These are phyloP conservation scores for Cyclanthera cordifolia DNA, from an alignment of 306 rosid genomes.

Conservation along the genomic window DNA sequence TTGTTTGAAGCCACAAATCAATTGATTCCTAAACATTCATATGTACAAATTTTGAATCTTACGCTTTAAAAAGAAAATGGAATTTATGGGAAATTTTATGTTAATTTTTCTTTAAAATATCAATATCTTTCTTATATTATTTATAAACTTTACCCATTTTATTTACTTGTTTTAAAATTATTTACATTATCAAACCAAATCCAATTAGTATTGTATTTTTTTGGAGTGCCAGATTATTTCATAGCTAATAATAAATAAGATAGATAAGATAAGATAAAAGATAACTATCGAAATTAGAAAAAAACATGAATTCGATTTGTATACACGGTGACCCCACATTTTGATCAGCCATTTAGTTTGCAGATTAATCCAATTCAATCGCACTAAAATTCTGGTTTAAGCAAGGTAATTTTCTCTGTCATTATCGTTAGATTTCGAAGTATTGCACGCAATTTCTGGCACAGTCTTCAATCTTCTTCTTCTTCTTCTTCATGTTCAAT, in stretches of 20 bases:
- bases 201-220: no score
- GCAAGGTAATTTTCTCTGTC: background rate
- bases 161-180: no score
- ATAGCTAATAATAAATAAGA: background rate
- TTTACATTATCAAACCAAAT: no score
- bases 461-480: background rate
- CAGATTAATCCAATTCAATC: background rate
- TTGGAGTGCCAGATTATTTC: no score
- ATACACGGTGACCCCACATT: background rate
- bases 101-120: no score
- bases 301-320: background rate
- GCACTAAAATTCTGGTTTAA: background rate
- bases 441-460: background rate
- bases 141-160: no score
- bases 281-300: background rate
- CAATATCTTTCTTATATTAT: no score
- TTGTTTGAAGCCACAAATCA: no score
- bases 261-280: background rate
- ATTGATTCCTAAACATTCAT: no score
- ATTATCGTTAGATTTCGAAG: background rate
- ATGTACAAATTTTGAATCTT: no score
- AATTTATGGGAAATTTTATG: no score
- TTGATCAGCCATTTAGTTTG: background rate
- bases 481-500: background rate
- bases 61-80: no score